Base-by-base conservation (phyloP, 495 filamentous ascomycete genomes). In the Schizothecium vesticola region DNA sequence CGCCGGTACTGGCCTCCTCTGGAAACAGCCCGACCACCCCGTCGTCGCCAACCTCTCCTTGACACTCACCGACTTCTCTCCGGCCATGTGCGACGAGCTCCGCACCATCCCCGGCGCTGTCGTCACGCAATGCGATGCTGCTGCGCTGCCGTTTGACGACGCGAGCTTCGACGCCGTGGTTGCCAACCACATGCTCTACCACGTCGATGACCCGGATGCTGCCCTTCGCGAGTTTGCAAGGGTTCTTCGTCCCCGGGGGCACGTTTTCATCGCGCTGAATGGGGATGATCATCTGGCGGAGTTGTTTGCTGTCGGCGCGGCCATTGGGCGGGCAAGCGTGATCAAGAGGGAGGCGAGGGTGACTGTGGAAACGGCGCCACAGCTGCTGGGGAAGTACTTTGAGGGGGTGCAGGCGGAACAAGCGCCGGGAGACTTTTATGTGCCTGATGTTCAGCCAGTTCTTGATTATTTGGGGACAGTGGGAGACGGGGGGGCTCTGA, bases 151-250 rank as follows among this genome's bases (percentile, higher is more conserved):
- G 3, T 67, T 67, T 29, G 22, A 33, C 7, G 29, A 36, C 6
- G 33, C 13, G 3, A 26, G 9, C 5, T 67, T 62, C 13, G 66
- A 67, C 66, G 43, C 36, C 1, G 31, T 67, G 21, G 33, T 67
- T 3, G 66, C 66, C 11, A 67, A 67, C 36, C 66, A 67, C 66
- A 67, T 67, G 66, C 66, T 67, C 22, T 67, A 67, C 36, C 66
- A 67, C 19, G 59, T 67, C 10, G 66, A 67, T 19, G 36, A 63
- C 25, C 66, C 66, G 1, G 12, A 43, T 13, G 16, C 25, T 23
- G 66, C 59, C 6, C 66, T 67, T 0, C 8, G 3, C 0, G 66
- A 63, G 33, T 67, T 67, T 24, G 23, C 55, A 19, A 58, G 66
- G 31, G 66, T 67, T 3, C 24, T 67, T 2, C 25, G 55, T 8